These are phyloP conservation scores for Porogramme epimiltina DNA, from an alignment of 1,284 basidiomycete species.

Conservation along the genomic window DNA sequence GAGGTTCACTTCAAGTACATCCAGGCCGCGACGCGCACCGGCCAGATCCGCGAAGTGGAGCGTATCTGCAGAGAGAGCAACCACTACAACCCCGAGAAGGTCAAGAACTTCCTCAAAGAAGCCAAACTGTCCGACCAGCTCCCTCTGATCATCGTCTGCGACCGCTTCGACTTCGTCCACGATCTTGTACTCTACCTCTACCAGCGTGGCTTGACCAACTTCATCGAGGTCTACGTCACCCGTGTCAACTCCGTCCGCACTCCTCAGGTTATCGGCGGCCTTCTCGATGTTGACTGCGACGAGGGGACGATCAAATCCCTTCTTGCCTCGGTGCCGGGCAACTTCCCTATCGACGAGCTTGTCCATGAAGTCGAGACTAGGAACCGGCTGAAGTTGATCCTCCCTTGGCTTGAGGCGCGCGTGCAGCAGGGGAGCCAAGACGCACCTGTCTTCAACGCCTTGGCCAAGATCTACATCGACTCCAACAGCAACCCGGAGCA, in stretches of 20 bases:
- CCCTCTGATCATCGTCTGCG: slow-evolving; percentile 99
- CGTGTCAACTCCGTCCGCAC: slow-evolving; percentile 97
- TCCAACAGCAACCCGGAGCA: slow-evolving; percentile 98
- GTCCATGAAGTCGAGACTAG: slow-evolving; percentile 97
- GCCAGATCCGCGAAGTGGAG: slow-evolving; percentile 98
- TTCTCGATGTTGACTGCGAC: slow-evolving; percentile 98
- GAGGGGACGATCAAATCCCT: slow-evolving; percentile 95
- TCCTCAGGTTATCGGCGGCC: slow-evolving; percentile 97
- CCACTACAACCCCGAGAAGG: slow-evolving; percentile 98
- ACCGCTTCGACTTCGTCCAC: slow-evolving; percentile 99
- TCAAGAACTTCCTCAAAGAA: slow-evolving; percentile 99
- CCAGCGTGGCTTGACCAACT: slow-evolving; percentile 95
- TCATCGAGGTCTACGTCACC: slow-evolving; percentile 99
- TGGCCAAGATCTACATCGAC: slow-evolving; percentile 99
- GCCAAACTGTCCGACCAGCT: slow-evolving; percentile 97
- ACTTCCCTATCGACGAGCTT: slow-evolving; percentile 97
- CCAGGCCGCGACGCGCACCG: slow-evolving; percentile 97
- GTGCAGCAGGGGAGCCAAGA: slow-evolving; percentile 94
- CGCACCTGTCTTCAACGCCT: slow-evolving; percentile 91
- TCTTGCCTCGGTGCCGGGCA: slow-evolving; percentile 92
- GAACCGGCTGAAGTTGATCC: slow-evolving; percentile 94
- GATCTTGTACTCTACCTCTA: slow-evolving; percentile 99
- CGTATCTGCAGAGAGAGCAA: slow-evolving; percentile 98
- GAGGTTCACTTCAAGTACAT: slow-evolving; percentile 99
- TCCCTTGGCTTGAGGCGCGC: slow-evolving; percentile 95